A percentile compares a stretch with the other conserved stretches of the same genome.
Evolutionary conservation across 352 stramenopile species (phyloP).

Genomic region (Elongisporangium prolatum): DNA sequence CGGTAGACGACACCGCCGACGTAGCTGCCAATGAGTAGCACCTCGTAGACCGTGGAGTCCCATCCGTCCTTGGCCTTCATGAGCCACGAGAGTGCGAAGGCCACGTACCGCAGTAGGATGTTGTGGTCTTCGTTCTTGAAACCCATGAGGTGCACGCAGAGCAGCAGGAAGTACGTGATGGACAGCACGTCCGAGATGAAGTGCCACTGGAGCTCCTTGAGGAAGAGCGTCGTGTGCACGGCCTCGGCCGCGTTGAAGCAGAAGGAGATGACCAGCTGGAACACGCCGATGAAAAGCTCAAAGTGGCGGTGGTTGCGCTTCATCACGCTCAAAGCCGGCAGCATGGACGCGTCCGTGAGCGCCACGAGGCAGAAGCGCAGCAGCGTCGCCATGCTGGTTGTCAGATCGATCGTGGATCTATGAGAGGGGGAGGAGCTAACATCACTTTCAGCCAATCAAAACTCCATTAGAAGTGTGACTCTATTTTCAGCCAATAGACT

Average conservation of each 20-base stretch:
- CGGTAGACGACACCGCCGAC: slow-evolving; percentile 50
- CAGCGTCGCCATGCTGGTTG: slow-evolving; percentile 16
- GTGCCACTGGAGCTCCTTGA: slow-evolving; percentile 74
- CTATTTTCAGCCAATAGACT: slow-evolving; percentile 13
- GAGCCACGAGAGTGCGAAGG: slow-evolving; percentile 79
- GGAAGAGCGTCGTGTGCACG: slow-evolving; percentile 59
- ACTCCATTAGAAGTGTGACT: neutral
- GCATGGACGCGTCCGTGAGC: slow-evolving; percentile 68
- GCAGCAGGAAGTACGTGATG: slow-evolving; percentile 80
- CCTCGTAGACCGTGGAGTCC: slow-evolving; percentile 67
- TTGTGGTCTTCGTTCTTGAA: slow-evolving; percentile 79
- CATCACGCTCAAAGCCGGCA: slow-evolving; percentile 77
- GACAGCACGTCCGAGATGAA: slow-evolving; percentile 86
- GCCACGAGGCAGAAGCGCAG: slow-evolving; percentile 68
- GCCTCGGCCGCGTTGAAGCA: slow-evolving; percentile 81
- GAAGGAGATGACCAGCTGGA: slow-evolving; percentile 78
- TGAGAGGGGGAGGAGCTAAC: neutral
- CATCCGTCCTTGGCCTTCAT: slow-evolving; percentile 84
- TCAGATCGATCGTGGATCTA: neutral
- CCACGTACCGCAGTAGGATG: slow-evolving; percentile 81
- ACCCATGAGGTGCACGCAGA: slow-evolving; percentile 84
- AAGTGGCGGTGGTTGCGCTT: slow-evolving; percentile 82
- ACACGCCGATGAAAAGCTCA: slow-evolving; percentile 84
- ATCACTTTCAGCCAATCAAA: slow-evolving; percentile 5
- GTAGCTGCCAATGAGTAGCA: slow-evolving; percentile 56